Evolutionary conservation across 139 green algal genomes (phyloP).

Genomic region (Pleodorina starrii): DNA sequence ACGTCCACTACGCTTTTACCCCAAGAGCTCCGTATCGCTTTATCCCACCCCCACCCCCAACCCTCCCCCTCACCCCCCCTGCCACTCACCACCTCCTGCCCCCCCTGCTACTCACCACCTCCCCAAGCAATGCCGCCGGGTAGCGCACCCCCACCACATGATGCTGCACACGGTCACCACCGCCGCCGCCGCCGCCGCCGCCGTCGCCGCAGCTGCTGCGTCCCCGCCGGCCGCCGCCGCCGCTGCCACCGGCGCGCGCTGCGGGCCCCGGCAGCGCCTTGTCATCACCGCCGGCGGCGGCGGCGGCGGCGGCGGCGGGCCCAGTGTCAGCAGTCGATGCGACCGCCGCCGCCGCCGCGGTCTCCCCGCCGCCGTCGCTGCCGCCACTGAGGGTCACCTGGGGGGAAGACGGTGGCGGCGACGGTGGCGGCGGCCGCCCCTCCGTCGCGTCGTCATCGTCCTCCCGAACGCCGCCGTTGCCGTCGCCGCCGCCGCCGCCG

Average conservation of each 20-base stretch:
- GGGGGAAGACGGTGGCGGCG: too few relatives aligned
- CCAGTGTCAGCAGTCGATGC: not conserved
- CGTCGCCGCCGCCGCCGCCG: not conserved
- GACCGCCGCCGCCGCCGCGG: not conserved
- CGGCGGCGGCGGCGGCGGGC: conserved; percentile 1
- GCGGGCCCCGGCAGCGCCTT: not conserved
- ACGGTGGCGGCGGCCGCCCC: not conserved
- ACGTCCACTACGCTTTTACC: too few relatives aligned
- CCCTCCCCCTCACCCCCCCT: too few relatives aligned
- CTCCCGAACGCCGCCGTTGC: too few relatives aligned
- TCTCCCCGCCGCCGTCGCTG: not conserved
- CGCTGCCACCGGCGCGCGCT: not conserved
- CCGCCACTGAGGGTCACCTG: conserved; percentile 17
- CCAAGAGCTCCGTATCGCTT: too few relatives aligned
- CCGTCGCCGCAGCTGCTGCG: not conserved
- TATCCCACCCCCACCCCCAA: too few relatives aligned
- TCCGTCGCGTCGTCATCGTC: not conserved
- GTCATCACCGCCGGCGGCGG: not conserved
- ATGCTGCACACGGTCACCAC: not conserved
- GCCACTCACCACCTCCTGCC: too few relatives aligned
- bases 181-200: not conserved
- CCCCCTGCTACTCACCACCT: conserved; percentile 72
- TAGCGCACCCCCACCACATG: conserved; percentile 78
- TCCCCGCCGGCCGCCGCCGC: not conserved
- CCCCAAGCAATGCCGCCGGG: conserved; percentile 70